Base-by-base conservation (phyloP, 2,329 filamentous ascomycete species). In the Niveomyces coronatus region DNA sequence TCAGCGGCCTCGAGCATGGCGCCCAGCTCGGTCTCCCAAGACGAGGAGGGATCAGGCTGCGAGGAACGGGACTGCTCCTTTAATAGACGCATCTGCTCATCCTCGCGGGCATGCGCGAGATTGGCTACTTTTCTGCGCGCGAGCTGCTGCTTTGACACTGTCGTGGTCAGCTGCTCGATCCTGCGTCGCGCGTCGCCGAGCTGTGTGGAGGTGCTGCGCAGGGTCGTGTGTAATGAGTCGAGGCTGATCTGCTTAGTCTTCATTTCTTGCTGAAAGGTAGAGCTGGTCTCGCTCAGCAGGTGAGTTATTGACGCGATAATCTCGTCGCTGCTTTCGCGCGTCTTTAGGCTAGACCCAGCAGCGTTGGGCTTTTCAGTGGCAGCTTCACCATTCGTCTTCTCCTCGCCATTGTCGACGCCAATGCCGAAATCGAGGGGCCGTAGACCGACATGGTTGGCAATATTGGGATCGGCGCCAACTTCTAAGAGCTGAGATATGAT, bases 401-500 rank as follows among this genome's bases (percentile, higher is more conserved):
- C 60, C 10, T 70, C 68, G 3, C 58, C 55, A 11, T 61, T 62
- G 35, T 85, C 82, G 9, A 76, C 76, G 5, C 86, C 86, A 19
- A 96, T 85, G 8, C 89, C 89, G 63, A 98, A 98, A 56, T 96
- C 91, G n/a, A 87, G 70, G 1, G 91, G 88, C 27, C 85, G 74
- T 10, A 96, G 70, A 15, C 89, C 88, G 31, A 88, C 88, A 34
- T 87, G 79, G 52, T 98, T 98, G 5, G 86, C 75, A 52, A 96
- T 88, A 37, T 82, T 78, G n/a, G 87, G 82, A 57, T 96, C 87
- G 2, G 91, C 91, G 40, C 89, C 87, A 30, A 98, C 88, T 60
- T 98, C 91, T 9, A 96, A 70, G 22, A 98, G 68, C 55, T 98
- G 91, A n/a, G 87, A 89, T 41, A 96, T 94, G 50, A 98, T 94